Base-by-base conservation (phyloP, 495 filamentous ascomycete species). In the Penicillium canescens region DNA sequence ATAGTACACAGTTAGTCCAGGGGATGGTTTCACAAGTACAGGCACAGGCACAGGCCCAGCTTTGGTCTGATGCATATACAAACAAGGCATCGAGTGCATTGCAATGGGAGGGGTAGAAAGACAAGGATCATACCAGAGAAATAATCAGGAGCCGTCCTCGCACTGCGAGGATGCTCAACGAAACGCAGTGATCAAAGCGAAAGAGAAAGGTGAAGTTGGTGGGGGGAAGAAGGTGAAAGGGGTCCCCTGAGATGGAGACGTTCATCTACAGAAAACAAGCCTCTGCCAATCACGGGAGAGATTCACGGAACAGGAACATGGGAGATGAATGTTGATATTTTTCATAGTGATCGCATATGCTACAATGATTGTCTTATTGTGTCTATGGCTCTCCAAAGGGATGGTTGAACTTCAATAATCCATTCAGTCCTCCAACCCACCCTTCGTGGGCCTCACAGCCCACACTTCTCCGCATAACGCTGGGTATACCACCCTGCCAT, bases 361-460 rank as follows among this genome's bases (percentile, higher is more conserved):
- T 7, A 8, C 33, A 31, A 23, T 36, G 35, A 18, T 34, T 18
- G 18, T 18, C 18, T 18, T 18, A 18, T 18, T 18, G 1, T 20
- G 7, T 16, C 41, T 33, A 55, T 86, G 78, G 50, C 63, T 96
- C 91, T 0, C 94, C 94, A 76, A 98, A 97, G 3, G 95, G 92
- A 74, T 96, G 88, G 67, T 98, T 98, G 62, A 98, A 98, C 74
- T 98, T 98, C 62, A 98, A 74, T 60, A 98, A 66, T 43, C 90
- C 90, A 71, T 97, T 98, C 70, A 98, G 70, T 6, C 95, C 94
- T 1, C 93, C 94, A 13, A 98, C 94, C 95, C 95, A 98, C 12
- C 90, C 90, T 68, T 98, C 94, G 57, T 86, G 84, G 20, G 78
- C 72, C 56, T 88, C 86, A 8, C 72, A 72, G 3, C 82, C 81